Evolutionary conservation across 1,284 basidiomycete species (phyloP).

Genomic region (Apiotrichum siamense): DNA sequence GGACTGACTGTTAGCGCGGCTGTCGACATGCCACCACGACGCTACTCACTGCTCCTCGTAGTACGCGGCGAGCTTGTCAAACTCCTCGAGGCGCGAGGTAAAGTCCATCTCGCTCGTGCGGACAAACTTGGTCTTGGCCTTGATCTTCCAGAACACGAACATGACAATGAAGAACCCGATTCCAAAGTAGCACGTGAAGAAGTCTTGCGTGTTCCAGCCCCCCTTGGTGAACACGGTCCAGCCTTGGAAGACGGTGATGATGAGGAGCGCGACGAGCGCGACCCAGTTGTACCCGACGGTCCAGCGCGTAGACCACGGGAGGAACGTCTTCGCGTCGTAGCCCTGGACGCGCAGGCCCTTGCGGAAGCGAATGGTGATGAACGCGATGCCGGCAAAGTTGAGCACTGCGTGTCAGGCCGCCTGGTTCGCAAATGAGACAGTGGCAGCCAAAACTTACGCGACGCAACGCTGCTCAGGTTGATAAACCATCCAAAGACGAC

Average conservation of each 20-base stretch:
- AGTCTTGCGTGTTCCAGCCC: constrained; percentile 10
- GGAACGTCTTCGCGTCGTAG: constrained; percentile 1
- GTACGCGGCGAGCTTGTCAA: constrained; percentile 11
- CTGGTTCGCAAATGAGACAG: too few species aligned
- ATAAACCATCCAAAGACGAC: constrained; percentile 11
- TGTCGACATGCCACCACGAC: too few species aligned
- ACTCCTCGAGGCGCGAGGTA: constrained; percentile 9
- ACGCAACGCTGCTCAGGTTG: constrained; percentile 17
- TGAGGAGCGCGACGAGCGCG: constrained; percentile 6
- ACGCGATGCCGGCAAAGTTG: constrained; percentile 12
- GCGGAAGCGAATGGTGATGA: not conserved
- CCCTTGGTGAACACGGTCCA: constrained; percentile 15
- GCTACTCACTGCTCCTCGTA: constrained; percentile 7
- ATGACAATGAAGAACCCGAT: constrained; percentile 13
- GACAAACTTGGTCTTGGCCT: constrained; percentile 8
- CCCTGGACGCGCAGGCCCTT: not conserved
- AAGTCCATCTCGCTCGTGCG: constrained; percentile 8
- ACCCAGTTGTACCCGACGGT: constrained; percentile 9
- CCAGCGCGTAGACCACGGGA: constrained; percentile 10
- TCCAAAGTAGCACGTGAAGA: constrained; percentile 16
- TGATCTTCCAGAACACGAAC: constrained; percentile 16
- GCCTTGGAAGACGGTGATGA: constrained; percentile 15
- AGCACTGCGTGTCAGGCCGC: not conserved
- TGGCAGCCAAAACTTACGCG: too few species aligned
- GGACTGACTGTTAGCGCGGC: too few species aligned